These are phyloP conservation scores for Podila minutissima DNA, from an alignment of 192 early-diverging fungal species.

Conservation along the genomic window DNA sequence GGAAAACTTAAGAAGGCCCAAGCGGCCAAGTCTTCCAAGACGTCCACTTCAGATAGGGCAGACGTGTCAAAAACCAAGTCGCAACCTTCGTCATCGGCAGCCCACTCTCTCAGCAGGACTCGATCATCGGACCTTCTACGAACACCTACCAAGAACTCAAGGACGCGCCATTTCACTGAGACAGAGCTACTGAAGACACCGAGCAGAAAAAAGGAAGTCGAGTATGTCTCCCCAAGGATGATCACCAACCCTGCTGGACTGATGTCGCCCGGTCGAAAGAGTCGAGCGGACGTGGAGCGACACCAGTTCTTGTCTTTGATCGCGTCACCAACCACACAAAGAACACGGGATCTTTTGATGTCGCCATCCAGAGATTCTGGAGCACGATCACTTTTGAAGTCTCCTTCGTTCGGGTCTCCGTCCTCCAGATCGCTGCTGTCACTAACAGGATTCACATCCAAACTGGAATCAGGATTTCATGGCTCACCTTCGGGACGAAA, in stretches of 20 bases:
- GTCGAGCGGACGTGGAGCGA: slow-evolving; percentile 3
- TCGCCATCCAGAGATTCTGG: slow-evolving; percentile 22
- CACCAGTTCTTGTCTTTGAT: slow-evolving; percentile 3
- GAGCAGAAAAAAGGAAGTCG: slow-evolving; percentile 23
- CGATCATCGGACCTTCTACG: background rate
- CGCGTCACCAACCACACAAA: slow-evolving; percentile 8
- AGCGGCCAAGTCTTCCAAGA: background rate
- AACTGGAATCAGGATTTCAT: background rate
- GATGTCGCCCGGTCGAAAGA: slow-evolving; percentile 29
- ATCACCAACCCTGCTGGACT: slow-evolving; percentile 21
- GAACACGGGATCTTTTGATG: background rate
- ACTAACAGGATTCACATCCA: background rate
- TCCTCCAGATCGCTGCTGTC: background rate
- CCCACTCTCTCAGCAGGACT: background rate
- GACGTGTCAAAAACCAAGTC: background rate
- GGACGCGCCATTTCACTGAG: background rate
- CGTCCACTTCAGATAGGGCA: background rate
- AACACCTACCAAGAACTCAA: background rate
- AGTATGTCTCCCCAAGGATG: slow-evolving; percentile 36
- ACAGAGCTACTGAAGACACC: slow-evolving; percentile 11
- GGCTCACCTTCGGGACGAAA: slow-evolving; percentile 16
- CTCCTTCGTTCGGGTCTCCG: slow-evolving; percentile 14
- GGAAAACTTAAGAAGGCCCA: background rate
- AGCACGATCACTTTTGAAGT: slow-evolving; percentile 1
- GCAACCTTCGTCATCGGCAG: slow-evolving; percentile 10